phyloP scores from a whole-genome alignment of 1,139 yeast species.

The Taiozyma sp. region DNA sequence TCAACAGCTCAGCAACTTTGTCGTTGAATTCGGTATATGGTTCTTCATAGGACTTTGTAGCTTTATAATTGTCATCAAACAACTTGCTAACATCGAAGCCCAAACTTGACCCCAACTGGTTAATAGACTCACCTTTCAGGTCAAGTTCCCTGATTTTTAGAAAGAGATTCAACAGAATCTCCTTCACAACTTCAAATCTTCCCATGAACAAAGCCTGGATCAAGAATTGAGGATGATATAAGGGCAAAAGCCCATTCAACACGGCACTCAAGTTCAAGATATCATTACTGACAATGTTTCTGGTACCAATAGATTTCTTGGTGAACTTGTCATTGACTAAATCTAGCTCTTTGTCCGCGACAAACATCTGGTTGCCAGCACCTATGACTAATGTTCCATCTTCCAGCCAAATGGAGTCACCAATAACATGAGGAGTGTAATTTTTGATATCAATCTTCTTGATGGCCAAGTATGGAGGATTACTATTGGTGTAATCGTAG shows the following conservation, averaged over 20 bases:
- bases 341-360: conserved; percentile 71
- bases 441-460: conserved; percentile 66
- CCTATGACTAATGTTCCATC: conserved; percentile 80
- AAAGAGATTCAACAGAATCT: conserved; percentile 51
- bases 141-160: conserved; percentile 48
- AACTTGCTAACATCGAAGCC: conserved; percentile 32
- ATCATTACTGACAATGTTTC: conserved; percentile 43
- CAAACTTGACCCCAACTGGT: conserved; percentile 33
- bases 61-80: conserved; percentile 21
- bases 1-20: conserved; percentile 44
- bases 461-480: conserved; percentile 75
- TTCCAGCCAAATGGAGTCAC: conserved; percentile 84
- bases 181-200: conserved; percentile 51
- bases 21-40: conserved; percentile 41
- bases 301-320: conserved; percentile 40
- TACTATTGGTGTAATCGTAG: conserved; percentile 79
- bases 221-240: conserved; percentile 87
- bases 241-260: conserved; percentile 83
- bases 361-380: conserved; percentile 83
- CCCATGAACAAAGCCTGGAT: conserved; percentile 73
- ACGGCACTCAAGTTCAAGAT: conserved; percentile 66
- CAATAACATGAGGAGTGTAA: conserved; percentile 76
- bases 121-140: conserved; percentile 31
- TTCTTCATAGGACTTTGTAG: conserved; percentile 29
- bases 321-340: conserved; percentile 46